phyloP scores from a whole-genome alignment of 2,329 filamentous ascomycete genomes.

The Talaromyces piceae region DNA sequence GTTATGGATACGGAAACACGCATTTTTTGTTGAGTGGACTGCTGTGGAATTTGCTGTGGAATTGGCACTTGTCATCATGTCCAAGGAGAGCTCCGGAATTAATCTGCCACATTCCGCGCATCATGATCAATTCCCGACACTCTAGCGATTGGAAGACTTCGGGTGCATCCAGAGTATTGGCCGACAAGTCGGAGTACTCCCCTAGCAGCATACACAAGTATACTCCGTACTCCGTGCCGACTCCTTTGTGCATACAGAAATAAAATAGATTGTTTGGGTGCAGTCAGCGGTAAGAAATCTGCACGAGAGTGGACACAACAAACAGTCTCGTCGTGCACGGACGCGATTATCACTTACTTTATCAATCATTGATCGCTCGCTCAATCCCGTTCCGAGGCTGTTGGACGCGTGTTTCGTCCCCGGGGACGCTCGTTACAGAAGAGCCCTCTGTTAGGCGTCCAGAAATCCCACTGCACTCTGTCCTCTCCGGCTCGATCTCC shows the following conservation, averaged over 20 bases:
- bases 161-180: too few relatives aligned
- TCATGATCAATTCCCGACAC: too few relatives aligned
- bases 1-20: neutral
- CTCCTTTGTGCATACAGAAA: too few relatives aligned
- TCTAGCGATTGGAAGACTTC: too few relatives aligned
- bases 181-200: neutral
- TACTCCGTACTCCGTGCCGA: neutral
- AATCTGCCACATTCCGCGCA: neutral
- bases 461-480: too few relatives aligned
- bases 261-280: too few relatives aligned
- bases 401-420: neutral
- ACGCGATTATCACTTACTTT: neutral
- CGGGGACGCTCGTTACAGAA: too few relatives aligned
- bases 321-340: neutral
- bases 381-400: neutral
- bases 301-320: neutral
- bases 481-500: too few relatives aligned
- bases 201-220: neutral
- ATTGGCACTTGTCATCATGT: neutral
- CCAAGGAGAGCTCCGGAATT: neutral
- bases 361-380: neutral
- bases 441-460: too few relatives aligned
- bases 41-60: neutral
- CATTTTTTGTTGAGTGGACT: neutral
- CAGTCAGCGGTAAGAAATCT: too few relatives aligned